Base-by-base conservation (phyloP, 345 rosid species). In the Eutrema heterophyllum region DNA sequence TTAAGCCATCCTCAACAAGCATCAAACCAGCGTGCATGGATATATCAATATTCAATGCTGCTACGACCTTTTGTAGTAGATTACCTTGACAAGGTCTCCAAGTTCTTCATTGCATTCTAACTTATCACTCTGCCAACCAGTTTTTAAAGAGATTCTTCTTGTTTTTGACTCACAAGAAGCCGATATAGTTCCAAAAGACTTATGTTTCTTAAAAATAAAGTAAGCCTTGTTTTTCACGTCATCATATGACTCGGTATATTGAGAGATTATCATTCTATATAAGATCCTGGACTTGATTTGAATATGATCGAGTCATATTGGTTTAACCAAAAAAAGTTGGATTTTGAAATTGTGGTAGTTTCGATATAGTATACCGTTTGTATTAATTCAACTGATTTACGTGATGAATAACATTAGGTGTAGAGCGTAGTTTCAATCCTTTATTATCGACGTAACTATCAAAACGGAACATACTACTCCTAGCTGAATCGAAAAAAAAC, bases 61-160 rank as follows among this genome's bases (percentile, higher is more conserved):
- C 24, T 21, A 21, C 24, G 24, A 21, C 24, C 24, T 21, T 21
- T 21, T 21, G 24, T 21, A 21, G 24, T 2, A 73, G 45, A 86
- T 71, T 82, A 92, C 99, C 93, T 96, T 96, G 78, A 92, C 99
- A 72, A 96, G 98, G 82, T 96, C 99, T 53, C 99, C 99, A 71
- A 96, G 96, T 72, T 96, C 99, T 82, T 96, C 99, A 40, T 91
- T 92, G 66, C 99, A 96, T 79, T 96, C 99, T 82, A 96, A 83
- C 84, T 51, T 29, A 29, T 29, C 30, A 30, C 33, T 30, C 33
- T 30, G 33, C 33, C 33, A 30, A 30, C 6, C 6, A 30, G 5
- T 30, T 30, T 30, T 30, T 30, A 30, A 30, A 30, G 33, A 30
- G 33, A 0, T 30, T 30, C 33, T 30, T 30, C 33, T 30, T 30